Conservation (phyloP, 768 basidiomycete genomes). For the Termitomyces sp. region DNA sequence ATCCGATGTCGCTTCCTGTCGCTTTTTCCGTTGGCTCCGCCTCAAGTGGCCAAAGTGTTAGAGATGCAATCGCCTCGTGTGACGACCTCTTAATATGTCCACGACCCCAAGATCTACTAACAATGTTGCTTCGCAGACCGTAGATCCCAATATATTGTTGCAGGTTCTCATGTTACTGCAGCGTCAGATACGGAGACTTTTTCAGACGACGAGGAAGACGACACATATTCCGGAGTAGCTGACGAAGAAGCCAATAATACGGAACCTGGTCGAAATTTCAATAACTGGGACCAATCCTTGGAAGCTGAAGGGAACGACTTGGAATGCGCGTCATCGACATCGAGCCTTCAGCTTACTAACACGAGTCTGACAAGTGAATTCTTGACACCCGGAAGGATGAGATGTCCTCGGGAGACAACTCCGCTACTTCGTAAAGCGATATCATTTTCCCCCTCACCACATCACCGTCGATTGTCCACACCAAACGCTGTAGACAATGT, state of each 20-base stretch:
- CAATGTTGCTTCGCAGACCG: slow-evolving; percentile 39
- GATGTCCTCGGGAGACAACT: slow-evolving; percentile 18
- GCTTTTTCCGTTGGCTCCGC: slow-evolving; percentile 40
- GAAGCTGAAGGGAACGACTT: slow-evolving; percentile 14
- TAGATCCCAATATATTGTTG: slow-evolving; percentile 61
- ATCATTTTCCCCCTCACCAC: slow-evolving; percentile 19
- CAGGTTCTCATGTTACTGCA: slow-evolving; percentile 51
- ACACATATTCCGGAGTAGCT: slow-evolving; percentile 7
- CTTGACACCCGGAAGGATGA: not conserved
- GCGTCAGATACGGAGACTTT: slow-evolving; percentile 34
- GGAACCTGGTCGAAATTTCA: slow-evolving; percentile 11
- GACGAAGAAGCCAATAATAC: slow-evolving; percentile 15
- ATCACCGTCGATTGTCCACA: slow-evolving; percentile 8
- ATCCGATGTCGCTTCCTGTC: slow-evolving; percentile 39
- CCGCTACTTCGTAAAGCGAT: slow-evolving; percentile 30
- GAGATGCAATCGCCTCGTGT: slow-evolving; percentile 61
- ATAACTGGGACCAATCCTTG: slow-evolving; percentile 16
- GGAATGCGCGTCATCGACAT: not conserved
- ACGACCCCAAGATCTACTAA: not conserved
- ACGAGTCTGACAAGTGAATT: not conserved
- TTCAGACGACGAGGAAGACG: slow-evolving; percentile 34
- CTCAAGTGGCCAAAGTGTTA: slow-evolving; percentile 41
- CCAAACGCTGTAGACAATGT: not conserved
- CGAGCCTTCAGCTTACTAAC: not conserved
- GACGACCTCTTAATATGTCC: slow-evolving; percentile 14